A percentile compares a stretch with the other conserved stretches of the same genome.
These are phyloP conservation scores for Trichoderma cornu-damae DNA, from an alignment of 2,329 filamentous ascomycete genomes.

Conservation along the genomic window DNA sequence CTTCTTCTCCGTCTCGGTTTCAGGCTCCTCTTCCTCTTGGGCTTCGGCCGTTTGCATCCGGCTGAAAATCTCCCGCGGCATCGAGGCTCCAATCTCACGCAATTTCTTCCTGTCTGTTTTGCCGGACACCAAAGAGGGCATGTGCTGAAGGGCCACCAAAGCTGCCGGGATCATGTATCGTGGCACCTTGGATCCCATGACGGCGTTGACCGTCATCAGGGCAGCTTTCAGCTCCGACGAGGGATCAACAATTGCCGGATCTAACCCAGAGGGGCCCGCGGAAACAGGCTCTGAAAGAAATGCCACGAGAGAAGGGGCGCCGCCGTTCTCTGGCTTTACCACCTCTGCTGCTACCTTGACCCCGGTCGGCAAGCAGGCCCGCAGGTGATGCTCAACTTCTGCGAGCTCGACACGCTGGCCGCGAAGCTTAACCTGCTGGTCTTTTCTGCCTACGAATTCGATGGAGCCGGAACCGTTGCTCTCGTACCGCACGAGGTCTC, in stretches of 20 bases:
- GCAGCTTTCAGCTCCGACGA: constrained; percentile 31
- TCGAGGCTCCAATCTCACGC: constrained; percentile 40
- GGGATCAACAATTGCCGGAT: constrained; percentile 27
- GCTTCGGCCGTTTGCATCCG: constrained; percentile 24
- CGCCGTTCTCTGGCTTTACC: constrained; percentile 41
- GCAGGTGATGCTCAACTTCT: constrained; percentile 48
- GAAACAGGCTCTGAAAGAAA: constrained; percentile 35
- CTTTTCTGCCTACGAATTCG: constrained; percentile 57
- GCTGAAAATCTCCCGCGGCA: constrained; percentile 39
- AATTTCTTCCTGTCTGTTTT: constrained; percentile 47
- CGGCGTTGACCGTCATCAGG: constrained; percentile 30
- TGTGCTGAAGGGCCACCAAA: constrained; percentile 42
- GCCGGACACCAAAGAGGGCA: constrained; percentile 45
- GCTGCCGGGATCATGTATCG: constrained; percentile 46
- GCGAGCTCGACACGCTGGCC: constrained; percentile 61
- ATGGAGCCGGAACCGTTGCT: constrained; percentile 50
- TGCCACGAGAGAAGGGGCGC: constrained; percentile 41
- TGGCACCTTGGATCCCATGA: constrained; percentile 34
- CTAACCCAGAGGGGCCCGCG: constrained; percentile 14
- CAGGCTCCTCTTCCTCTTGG: constrained; percentile 32
- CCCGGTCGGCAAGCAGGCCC: constrained; percentile 39
- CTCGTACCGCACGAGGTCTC: constrained; percentile 53
- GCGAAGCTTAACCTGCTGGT: constrained; percentile 62
- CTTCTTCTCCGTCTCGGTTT: constrained; percentile 36
- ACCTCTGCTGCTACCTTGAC: constrained; percentile 46